Base-by-base conservation (phyloP, 2,329 filamentous ascomycete genomes). In the Teratosphaeria nubilosa region DNA sequence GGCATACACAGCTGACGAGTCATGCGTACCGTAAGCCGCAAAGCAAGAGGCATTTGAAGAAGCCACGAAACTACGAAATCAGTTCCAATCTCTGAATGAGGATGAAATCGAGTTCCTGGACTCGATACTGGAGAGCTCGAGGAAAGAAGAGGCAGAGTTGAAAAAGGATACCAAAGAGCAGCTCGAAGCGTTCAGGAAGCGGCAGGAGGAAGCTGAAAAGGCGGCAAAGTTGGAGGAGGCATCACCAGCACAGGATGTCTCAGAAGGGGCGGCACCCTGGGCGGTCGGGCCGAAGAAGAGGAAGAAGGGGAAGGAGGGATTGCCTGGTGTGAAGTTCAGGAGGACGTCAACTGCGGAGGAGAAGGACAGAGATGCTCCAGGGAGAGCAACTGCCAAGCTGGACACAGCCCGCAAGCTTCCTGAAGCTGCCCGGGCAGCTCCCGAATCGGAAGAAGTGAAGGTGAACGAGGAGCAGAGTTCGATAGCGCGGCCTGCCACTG, bases 41-140 rank as follows among this genome's bases (percentile, higher is more conserved):
- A 92, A 91, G 73, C 87, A 92, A 74, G 88, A 88, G 22, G 87
- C 86, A 9, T 90, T 91, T 71, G 88, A 91, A 71, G 88, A 92
- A 72, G 70, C 85, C 62, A 81, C 80, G 62, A 81, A 81, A 63
- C 76, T 92, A 56, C 82, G 83, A 68, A 88, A 92, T 67, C 89
- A 92, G 75, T 91, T 91, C 70, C 82, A 86, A 45, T 79, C 86
- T 2, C 78, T 94, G 31, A 86, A 92, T 69, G 87, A 90, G 60
- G 87, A 91, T 69, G 89, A 92, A 75, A 79, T 87, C 55, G 87
- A 87, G 22, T 92, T 90, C 64, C 74, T 94, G 25, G 76, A 85
- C 60, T 81, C 80, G 0, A 74, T 86, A 1, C 73, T 82, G 34
- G 81, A 84, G 63, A 79, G 77, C 6, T 80, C 79, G 27, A 75